phyloP scores from a whole-genome alignment of 768 basidiomycete species.

The Lentinula detonsa region DNA sequence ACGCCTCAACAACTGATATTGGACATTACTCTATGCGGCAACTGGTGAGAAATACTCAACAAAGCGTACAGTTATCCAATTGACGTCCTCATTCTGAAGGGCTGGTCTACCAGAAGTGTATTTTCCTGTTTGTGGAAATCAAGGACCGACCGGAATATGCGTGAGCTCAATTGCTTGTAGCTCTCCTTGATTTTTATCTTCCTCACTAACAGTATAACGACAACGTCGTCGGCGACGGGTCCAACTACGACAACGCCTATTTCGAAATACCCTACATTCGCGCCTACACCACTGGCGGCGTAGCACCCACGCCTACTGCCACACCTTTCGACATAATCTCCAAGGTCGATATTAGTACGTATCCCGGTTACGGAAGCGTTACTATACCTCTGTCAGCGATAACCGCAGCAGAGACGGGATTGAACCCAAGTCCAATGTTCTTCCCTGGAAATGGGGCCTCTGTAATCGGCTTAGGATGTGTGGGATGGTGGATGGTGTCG shows the following conservation, averaged over 20 bases:
- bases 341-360: not conserved
- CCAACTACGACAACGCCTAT: conserved; percentile 33
- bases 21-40: conserved; percentile 50
- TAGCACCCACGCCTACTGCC: conserved; percentile 20
- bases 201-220: conserved; percentile 34
- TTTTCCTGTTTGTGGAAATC: conserved; percentile 26
- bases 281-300: conserved; percentile 36
- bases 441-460: not conserved
- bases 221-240: conserved; percentile 40
- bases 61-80: not conserved
- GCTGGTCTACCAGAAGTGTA: conserved; percentile 39
- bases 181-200: not conserved
- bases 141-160: conserved; percentile 29
- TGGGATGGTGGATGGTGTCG: not conserved
- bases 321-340: conserved; percentile 11
- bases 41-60: conserved; percentile 21
- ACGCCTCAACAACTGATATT: conserved; percentile 42
- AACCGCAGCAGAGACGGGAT: not conserved
- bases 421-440: conserved; percentile 1
- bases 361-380: not conserved
- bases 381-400: not conserved
- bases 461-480: not conserved
- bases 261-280: conserved; percentile 38
- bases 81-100: conserved; percentile 19
- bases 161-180: conserved; percentile 16